Percentiles rank a stretch among this genome's conserved stretches.
These are phyloP conservation scores for Sherardia arvensis DNA, from an alignment of 257 asterid genomes.

Conservation along the genomic window DNA sequence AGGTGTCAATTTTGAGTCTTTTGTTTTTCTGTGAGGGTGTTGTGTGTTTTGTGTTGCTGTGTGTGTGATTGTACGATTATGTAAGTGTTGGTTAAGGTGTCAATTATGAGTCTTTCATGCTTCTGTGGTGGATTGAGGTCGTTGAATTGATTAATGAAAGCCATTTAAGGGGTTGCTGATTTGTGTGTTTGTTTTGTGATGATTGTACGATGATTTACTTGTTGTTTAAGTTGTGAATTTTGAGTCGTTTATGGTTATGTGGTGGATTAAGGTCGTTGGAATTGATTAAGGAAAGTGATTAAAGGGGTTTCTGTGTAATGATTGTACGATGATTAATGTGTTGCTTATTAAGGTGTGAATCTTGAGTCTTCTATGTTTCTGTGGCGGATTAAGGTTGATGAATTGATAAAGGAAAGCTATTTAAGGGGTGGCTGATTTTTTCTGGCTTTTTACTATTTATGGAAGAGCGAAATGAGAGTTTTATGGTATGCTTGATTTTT, in stretches of 20 bases:
- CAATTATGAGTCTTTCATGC: neutral
- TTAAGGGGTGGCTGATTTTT: neutral
- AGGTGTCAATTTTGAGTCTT: too few relatives aligned
- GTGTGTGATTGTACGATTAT: neutral
- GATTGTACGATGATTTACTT: slow-evolving; percentile 5
- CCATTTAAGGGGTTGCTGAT: slow-evolving; percentile 3
- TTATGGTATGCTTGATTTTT: neutral
- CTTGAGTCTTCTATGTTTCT: neutral
- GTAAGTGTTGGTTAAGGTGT: slow-evolving; percentile 3
- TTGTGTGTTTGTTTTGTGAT: too few relatives aligned
- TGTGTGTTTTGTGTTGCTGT: neutral
- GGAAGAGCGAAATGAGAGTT: neutral
- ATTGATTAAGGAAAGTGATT: neutral
- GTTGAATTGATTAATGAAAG: neutral
- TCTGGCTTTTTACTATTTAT: neutral
- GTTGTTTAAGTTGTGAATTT: neutral
- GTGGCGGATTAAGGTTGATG: neutral
- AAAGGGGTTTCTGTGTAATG: neutral
- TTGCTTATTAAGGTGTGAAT: neutral
- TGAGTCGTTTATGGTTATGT: neutral
- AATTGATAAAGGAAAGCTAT: neutral
- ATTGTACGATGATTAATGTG: slow-evolving; percentile 5
- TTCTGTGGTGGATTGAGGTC: neutral
- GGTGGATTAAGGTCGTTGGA: neutral
- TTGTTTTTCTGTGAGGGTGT: too few relatives aligned